Conservation (phyloP, 2,329 filamentous ascomycete genomes). For the Penicillium aurantiogriseum region DNA sequence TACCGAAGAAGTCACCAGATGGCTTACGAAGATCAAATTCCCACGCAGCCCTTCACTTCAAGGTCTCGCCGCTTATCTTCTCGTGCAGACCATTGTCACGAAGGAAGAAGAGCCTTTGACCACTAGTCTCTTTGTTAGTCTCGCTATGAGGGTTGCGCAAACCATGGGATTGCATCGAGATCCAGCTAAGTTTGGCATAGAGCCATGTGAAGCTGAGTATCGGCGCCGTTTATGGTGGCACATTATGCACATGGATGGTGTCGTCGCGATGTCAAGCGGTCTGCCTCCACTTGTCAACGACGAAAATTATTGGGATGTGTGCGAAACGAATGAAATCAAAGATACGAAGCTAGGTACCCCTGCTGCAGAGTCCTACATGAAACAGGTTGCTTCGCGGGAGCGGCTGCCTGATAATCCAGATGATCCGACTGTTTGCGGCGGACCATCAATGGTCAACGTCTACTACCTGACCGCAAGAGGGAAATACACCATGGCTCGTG, state of each 20-base stretch:
- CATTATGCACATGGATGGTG: constrained; percentile 50
- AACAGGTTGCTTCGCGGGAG: constrained; percentile 32
- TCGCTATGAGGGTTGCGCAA: constrained; percentile 49
- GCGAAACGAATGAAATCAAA: constrained; percentile 48
- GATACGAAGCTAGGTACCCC: constrained; percentile 44
- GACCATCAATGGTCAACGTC: constrained; percentile 43
- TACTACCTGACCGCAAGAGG: constrained; percentile 46
- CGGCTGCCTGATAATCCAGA: constrained; percentile 42
- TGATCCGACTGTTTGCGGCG: constrained; percentile 42
- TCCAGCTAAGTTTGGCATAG: constrained; percentile 48
- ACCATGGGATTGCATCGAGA: constrained; percentile 52
- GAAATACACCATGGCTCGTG: constrained; percentile 48
- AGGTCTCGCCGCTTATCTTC: constrained; percentile 47
- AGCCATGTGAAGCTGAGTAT: constrained; percentile 46
- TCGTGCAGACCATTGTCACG: constrained; percentile 48
- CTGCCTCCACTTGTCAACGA: constrained; percentile 48
- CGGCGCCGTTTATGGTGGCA: constrained; percentile 51
- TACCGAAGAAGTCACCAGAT: constrained; percentile 45
- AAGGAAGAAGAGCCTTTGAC: constrained; percentile 51
- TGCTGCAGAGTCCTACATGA: constrained; percentile 39
- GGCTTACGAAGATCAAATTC: constrained; percentile 45
- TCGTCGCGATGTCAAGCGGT: constrained; percentile 51
- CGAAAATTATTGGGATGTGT: constrained; percentile 50
- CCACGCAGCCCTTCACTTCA: constrained; percentile 47
- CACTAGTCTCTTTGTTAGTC: constrained; percentile 49